These are phyloP conservation scores for Actinidia arguta DNA, from an alignment of 179 eudicot species.

Conservation along the genomic window DNA sequence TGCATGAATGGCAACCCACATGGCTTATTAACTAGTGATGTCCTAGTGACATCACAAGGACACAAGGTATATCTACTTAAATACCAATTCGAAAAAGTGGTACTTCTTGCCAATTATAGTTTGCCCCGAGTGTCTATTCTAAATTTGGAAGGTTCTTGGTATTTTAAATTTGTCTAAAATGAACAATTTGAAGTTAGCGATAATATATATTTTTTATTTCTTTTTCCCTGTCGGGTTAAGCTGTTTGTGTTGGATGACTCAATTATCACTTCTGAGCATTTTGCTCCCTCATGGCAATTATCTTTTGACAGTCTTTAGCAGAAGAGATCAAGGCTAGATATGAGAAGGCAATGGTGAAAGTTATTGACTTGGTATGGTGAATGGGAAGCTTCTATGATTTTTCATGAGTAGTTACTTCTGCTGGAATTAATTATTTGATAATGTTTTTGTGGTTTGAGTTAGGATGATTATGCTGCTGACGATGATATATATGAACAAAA, in stretches of 20 bases:
- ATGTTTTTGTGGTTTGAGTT: conserved; percentile 19
- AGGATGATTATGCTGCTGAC: conserved; percentile 98
- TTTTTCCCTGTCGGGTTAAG: background rate
- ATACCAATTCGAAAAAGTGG: too few relatives aligned
- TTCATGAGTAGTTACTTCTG: conserved; percentile 6
- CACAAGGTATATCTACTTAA: too few relatives aligned
- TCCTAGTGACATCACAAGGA: too few relatives aligned
- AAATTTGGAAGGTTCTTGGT: background rate
- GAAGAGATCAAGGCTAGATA: conserved; percentile 96
- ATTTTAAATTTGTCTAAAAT: background rate
- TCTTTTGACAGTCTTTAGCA: conserved; percentile 67
- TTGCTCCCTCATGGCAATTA: conserved; percentile 3
- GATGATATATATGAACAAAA: conserved; percentile 90
- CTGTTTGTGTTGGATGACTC: background rate
- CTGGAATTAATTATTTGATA: conserved; percentile 18
- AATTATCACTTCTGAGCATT: conserved; percentile 1
- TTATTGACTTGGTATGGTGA: conserved; percentile 75
- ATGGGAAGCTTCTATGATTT: conserved; percentile 9
- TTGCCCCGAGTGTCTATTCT: too few relatives aligned
- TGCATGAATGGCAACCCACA: too few relatives aligned
- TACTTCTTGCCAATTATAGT: too few relatives aligned
- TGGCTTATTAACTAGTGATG: too few relatives aligned
- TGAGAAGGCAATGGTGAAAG: conserved; percentile 81
- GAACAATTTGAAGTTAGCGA: background rate
- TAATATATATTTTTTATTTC: too few relatives aligned